Conservation (phyloP, 345 rosid species). For the Corchorus capsularis region DNA sequence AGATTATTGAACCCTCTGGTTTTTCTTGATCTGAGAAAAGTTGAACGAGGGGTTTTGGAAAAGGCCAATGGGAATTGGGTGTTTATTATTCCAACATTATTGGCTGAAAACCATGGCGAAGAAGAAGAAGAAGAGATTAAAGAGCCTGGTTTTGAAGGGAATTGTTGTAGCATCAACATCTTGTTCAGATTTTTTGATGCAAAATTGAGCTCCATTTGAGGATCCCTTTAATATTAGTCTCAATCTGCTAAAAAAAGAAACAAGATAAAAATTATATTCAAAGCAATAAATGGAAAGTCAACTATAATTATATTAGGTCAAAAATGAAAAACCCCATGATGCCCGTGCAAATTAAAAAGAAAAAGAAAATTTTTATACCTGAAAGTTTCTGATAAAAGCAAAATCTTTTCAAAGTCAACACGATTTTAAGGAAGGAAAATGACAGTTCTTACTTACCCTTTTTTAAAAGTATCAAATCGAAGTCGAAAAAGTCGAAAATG, state of each 20-base stretch:
- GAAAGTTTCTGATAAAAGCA: slow-evolving; percentile 8
- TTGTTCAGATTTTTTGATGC: slow-evolving; percentile 27
- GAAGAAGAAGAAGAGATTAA: neutral
- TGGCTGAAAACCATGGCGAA: slow-evolving; percentile 8
- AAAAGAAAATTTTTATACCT: slow-evolving; percentile 10
- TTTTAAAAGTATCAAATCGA: neutral
- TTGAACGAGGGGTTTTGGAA: slow-evolving; percentile 15
- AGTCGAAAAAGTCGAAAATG: neutral
- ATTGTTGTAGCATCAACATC: slow-evolving; percentile 12
- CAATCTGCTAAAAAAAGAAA: neutral
- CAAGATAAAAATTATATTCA: slow-evolving; percentile 3
- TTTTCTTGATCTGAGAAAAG: slow-evolving; percentile 23
- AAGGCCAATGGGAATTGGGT: neutral
- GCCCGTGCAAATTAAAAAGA: slow-evolving; percentile 14
- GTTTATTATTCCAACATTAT: slow-evolving; percentile 2
- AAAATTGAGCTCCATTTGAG: slow-evolving; percentile 33
- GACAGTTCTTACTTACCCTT: neutral
- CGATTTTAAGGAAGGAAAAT: neutral
- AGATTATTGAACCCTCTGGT: slow-evolving; percentile 18
- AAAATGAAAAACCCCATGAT: slow-evolving; percentile 19
- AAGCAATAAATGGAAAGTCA: no score
- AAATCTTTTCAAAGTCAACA: slow-evolving; percentile 14
- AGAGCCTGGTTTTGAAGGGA: slow-evolving; percentile 16
- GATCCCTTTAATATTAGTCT: neutral
- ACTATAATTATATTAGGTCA: neutral